Conservation (phyloP, 257 asterid genomes). For the Fraxinus quadrangulata region DNA sequence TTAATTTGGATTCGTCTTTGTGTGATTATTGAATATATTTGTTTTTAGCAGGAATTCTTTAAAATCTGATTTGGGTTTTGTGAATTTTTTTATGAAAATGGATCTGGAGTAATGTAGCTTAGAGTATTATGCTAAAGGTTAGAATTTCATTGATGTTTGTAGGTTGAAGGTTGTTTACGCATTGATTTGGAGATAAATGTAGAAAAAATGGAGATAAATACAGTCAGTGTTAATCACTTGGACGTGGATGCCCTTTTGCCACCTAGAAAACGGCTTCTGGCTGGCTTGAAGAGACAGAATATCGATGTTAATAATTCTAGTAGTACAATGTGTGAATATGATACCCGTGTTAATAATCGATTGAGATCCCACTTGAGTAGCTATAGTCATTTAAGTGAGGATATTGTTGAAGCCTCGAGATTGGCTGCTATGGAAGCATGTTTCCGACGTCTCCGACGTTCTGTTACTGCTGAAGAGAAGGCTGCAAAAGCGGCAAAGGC, state of each 20-base stretch:
- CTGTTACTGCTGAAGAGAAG: slow-evolving; percentile 50
- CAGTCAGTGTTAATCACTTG: slow-evolving; percentile 42
- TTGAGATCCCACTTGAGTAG: slow-evolving; percentile 39
- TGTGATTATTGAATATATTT: slow-evolving; percentile 16
- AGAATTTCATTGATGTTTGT: slow-evolving; percentile 28
- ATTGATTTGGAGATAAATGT: slow-evolving; percentile 29
- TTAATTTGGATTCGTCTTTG: slow-evolving; percentile 26
- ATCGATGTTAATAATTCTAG: slow-evolving; percentile 34
- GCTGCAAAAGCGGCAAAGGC: slow-evolving; percentile 58
- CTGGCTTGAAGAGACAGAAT: slow-evolving; percentile 50
- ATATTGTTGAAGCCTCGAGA: slow-evolving; percentile 42
- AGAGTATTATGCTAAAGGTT: slow-evolving; percentile 24
- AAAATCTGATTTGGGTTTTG: slow-evolving; percentile 32
- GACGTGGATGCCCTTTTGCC: slow-evolving; percentile 58
- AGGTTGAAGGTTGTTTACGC: slow-evolving; percentile 30
- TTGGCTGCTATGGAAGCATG: slow-evolving; percentile 47
- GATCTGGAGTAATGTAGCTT: neutral
- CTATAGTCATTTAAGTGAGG: slow-evolving; percentile 39
- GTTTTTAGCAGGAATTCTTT: slow-evolving; percentile 20
- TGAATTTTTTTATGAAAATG: neutral
- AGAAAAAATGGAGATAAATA: slow-evolving; percentile 48
- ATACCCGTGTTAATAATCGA: slow-evolving; percentile 34
- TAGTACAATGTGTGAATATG: slow-evolving; percentile 26
- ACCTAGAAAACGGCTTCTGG: slow-evolving; percentile 51
- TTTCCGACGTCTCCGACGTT: no score